phyloP scores from a whole-genome alignment of 495 filamentous ascomycete species.

The Alectoria sarmentosa region DNA sequence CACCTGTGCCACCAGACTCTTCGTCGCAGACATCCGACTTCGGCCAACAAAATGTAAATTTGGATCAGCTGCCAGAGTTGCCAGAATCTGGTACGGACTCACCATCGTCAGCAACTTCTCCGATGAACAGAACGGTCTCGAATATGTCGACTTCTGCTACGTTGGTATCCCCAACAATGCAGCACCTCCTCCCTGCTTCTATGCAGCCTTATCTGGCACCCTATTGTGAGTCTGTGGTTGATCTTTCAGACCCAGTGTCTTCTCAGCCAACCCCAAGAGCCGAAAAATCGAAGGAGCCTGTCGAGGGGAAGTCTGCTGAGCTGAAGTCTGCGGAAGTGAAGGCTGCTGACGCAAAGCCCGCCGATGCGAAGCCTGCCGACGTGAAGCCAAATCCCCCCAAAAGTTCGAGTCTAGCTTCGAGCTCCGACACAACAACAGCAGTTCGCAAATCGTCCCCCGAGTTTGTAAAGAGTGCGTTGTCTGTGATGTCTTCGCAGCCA shows the following conservation, averaged over 20 bases:
- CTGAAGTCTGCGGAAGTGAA: too few species aligned
- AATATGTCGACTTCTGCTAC: conserved; percentile 9
- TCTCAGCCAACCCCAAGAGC: conserved; percentile 16
- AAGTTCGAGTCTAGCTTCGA: not conserved
- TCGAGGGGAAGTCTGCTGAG: too few species aligned
- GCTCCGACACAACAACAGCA: conserved; percentile 8
- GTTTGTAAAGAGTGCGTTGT: not conserved
- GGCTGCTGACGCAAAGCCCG: too few species aligned
- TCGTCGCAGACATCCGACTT: conserved; percentile 10
- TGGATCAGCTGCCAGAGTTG: conserved; percentile 26
- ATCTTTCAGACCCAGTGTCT: conserved; percentile 6
- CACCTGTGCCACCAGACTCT: conserved; percentile 13
- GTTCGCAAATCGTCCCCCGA: conserved; percentile 9
- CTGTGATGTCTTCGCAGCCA: conserved; percentile 7
- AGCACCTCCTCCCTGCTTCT: conserved; percentile 17
- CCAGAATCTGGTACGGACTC: conserved; percentile 25
- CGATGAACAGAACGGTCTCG: conserved; percentile 20
- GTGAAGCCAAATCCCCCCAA: conserved; percentile 1
- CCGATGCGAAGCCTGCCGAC: conserved; percentile 6
- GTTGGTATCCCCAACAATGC: conserved; percentile 11
- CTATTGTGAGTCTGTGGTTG: conserved; percentile 22
- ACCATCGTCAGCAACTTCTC: conserved; percentile 22
- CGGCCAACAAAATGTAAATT: conserved; percentile 15
- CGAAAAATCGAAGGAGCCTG: conserved; percentile 15
- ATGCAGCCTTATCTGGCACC: conserved; percentile 9